Base-by-base conservation (phyloP, 2,329 filamentous ascomycete genomes). In the Calonectria ilicicola region DNA sequence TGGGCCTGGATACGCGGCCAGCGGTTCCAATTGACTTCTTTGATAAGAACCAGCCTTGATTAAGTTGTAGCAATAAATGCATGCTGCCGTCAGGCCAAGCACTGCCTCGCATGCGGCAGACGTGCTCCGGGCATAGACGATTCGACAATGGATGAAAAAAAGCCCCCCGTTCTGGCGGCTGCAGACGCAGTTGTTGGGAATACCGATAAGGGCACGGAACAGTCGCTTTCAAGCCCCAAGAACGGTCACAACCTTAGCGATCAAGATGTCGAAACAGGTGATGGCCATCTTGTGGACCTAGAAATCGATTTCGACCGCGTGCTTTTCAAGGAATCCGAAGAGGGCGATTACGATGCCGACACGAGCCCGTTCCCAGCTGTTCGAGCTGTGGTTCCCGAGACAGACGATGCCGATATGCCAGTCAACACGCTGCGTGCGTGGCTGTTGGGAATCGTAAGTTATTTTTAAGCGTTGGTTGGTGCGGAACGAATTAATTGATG, bases 361-460 rank as follows among this genome's bases (percentile, higher is more conserved):
- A 69, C 67, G 15, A 69, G 67, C n/a, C 67, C 67, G 5, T 69
- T 69, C 10, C 58, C 67, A 2, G 67, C 67, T 15, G 67, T 69
- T 21, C 26, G 67, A 32, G 67, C 60, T 29, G 67, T 69, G 21
- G 67, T 69, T 6, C 67, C 67, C 1, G 67, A 69, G 49, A 69
- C 67, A 14, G 67, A 69, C 32, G 67, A 69, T 14, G 8, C 60
- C n/a, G 60, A 38, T 12, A 69, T 69, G n/a, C 67, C 67, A 6
- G 67, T 69, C 5, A 69, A 69, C 60, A 69, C 67, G 6, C 35
- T 69, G 17, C 67, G 67, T 38, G 67, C 67, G 44, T 69, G 67
- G 67, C 7, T 69, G 2, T 21, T 69, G 27, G 67, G 67, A 38
- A 69, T 69, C 21, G 67, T 69, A 32, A 65, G 60, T 19, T 17